Base-by-base conservation (phyloP, 345 rosid genomes). In the Clarkia xantiana region DNA sequence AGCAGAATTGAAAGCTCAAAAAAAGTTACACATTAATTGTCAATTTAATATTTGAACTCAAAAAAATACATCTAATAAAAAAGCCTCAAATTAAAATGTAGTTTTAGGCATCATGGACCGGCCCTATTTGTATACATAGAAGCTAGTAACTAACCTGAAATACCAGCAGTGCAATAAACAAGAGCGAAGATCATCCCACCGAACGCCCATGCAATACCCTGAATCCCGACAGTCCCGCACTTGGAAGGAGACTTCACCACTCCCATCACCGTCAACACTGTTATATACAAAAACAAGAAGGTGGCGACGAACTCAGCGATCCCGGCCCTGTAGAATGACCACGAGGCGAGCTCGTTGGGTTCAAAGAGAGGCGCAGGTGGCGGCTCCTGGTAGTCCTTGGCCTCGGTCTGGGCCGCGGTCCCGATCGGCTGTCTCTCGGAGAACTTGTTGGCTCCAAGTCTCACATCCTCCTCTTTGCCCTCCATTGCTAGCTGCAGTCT, bases 151-250 rank as follows among this genome's bases (percentile, higher is more conserved):
- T 11, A 44, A 64, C 68, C 68, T 49, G 68, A 64, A 20, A 64
- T 64, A 20, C 68, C 68, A 39, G 68, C 68, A 10, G 68, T 64
- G 16, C 67, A 56, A 54, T 63, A 63, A 11, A 63, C 67, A 15
- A 63, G 67, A 14, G 53, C 62, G 45, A 64, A 64, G 59, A 64
- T 64, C 68, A 64, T 64, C 36, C 68, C 68, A 38, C 68, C 68
- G 44, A 64, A 64, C 12, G 68, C 68, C 68, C 68, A 64, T 3
- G 68, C 68, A 17, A 64, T 64, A 10, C 68, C 68, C 34, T 64
- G 68, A 44, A 64, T 58, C 36, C 68, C 68, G 29, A 64, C 68
- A 5, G 68, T 25, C 17, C 45, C 45, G 42, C 68, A 64, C 60
- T 43, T 58, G 63, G 64, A 19, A 6, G 51, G 46, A 13, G 63